Conservation (phyloP, 768 basidiomycete species). For the Tricholoma flavovirens region DNA sequence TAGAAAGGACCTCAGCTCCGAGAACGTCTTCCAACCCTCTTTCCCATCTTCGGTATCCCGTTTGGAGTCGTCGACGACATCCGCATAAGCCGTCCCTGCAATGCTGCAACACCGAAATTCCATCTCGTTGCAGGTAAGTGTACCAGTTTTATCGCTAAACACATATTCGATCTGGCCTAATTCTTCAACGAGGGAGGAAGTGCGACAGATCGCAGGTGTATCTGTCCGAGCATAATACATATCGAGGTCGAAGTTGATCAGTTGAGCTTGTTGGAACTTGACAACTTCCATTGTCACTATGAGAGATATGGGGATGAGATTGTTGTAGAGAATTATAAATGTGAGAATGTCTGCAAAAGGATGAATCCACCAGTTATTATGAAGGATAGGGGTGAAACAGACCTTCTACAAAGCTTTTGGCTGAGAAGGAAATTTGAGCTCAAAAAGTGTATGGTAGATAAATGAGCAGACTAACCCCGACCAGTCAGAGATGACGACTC, state of each 20-base stretch:
- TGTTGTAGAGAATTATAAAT: conserved; percentile 98
- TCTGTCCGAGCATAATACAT: conserved; percentile 97
- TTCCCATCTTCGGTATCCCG: conserved; percentile 54
- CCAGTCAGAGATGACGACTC: conserved; percentile 54
- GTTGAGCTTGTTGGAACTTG: conserved; percentile 94
- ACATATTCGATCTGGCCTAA: conserved; percentile 97
- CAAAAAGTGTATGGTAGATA: conserved; percentile 2
- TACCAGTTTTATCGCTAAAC: conserved; percentile 94
- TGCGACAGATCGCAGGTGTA: conserved; percentile 95
- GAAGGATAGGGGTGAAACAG: conserved; percentile 3
- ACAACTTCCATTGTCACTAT: conserved; percentile 99
- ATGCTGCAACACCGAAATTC: conserved; percentile 90
- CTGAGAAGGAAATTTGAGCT: conserved; percentile 28
- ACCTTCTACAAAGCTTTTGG: conserved; percentile 82
- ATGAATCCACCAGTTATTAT: conserved; percentile 10
- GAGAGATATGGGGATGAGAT: conserved; percentile 97
- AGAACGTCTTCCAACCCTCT: conserved; percentile 75
- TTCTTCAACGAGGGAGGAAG: conserved; percentile 96
- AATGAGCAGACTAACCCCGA: conserved; percentile 44
- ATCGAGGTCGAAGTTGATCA: conserved; percentile 97
- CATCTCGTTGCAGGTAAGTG: conserved; percentile 97
- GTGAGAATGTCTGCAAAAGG: conserved; percentile 77
- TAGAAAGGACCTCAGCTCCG: conserved; percentile 56
- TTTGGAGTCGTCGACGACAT: conserved; percentile 83
- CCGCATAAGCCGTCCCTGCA: conserved; percentile 85